Conservation (phyloP, 176 grass and related monocot species). For the Poa pratensis region DNA sequence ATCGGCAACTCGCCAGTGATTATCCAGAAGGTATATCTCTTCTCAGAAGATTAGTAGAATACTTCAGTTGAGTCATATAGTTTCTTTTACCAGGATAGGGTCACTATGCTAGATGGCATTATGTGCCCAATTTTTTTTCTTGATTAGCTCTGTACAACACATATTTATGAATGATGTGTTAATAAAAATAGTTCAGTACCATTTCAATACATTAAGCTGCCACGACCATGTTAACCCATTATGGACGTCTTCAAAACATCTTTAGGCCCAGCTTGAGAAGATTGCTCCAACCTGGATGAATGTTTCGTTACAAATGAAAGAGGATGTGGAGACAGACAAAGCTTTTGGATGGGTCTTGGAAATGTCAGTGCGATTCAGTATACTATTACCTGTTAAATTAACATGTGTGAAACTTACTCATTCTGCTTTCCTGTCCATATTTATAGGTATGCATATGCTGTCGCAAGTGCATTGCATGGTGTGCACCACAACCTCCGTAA, state of each 20-base stretch:
- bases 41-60: conserved; percentile 6
- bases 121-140: neutral
- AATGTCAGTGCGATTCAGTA: conserved; percentile 63
- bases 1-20: conserved; percentile 98
- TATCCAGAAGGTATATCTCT: conserved; percentile 80
- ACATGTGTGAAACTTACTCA: conserved; percentile 6
- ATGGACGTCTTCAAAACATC: conserved; percentile 17
- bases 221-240: neutral
- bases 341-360: conserved; percentile 99
- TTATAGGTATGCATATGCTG: conserved; percentile 95
- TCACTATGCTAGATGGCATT: conserved; percentile 10
- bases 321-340: conserved; percentile 84
- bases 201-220: conserved; percentile 14
- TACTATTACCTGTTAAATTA: conserved; percentile 9
- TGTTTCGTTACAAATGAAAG: conserved; percentile 93
- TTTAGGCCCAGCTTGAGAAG: conserved; percentile 76
- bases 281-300: conserved; percentile 99
- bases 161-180: neutral
- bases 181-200: conserved; percentile 12
- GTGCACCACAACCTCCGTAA: conserved; percentile 90
- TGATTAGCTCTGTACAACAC: neutral
- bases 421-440: conserved; percentile 25
- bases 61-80: neutral
- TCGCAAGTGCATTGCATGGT: conserved; percentile 98
- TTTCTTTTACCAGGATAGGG: neutral